Percentiles rank a stretch among this genome's conserved stretches.
Conservation (phyloP, 2,329 filamentous ascomycete species). For the Curvularia hawaiiensis region DNA sequence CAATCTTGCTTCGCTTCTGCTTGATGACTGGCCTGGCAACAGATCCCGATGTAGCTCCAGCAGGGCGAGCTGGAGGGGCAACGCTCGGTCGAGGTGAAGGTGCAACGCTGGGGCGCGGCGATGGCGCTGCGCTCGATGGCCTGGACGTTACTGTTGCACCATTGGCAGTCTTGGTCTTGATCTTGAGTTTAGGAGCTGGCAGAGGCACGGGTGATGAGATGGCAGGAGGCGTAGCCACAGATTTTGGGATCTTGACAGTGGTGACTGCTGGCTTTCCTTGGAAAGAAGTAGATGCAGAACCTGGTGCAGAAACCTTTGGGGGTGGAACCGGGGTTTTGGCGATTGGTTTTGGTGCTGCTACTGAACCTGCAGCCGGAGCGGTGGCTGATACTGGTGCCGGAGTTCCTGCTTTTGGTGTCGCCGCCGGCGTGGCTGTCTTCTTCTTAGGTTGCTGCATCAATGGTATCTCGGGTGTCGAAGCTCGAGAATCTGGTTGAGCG, state of each 20-base stretch:
- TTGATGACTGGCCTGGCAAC: slow-evolving; percentile 17
- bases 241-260: slow-evolving; percentile 23
- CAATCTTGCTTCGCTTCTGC: slow-evolving; percentile 34
- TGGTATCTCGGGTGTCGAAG: slow-evolving; percentile 25
- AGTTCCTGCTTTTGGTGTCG: slow-evolving; percentile 15
- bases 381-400: slow-evolving; percentile 8
- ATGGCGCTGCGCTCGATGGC: slow-evolving; percentile 20
- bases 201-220: slow-evolving; percentile 33
- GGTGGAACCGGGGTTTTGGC: slow-evolving; percentile 13
- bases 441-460: slow-evolving; percentile 24
- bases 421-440: slow-evolving; percentile 25
- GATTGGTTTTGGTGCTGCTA: slow-evolving; percentile 2
- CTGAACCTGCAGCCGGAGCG: slow-evolving; percentile 9
- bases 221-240: slow-evolving; percentile 26
- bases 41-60: slow-evolving; percentile 8
- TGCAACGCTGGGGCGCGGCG: slow-evolving; percentile 20
- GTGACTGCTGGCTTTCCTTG: slow-evolving; percentile 16
- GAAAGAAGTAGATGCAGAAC: slow-evolving; percentile 10
- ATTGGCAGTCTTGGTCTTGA: slow-evolving; percentile 31
- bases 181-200: slow-evolving; percentile 35
- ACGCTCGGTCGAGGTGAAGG: slow-evolving; percentile 21
- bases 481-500: slow-evolving; percentile 21
- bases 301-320: slow-evolving; percentile 13
- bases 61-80: slow-evolving; percentile 7
- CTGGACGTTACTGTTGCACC: slow-evolving; percentile 16